These are phyloP conservation scores for Exserohilum turcica DNA, from an alignment of 2,329 filamentous ascomycete genomes.

Conservation along the genomic window DNA sequence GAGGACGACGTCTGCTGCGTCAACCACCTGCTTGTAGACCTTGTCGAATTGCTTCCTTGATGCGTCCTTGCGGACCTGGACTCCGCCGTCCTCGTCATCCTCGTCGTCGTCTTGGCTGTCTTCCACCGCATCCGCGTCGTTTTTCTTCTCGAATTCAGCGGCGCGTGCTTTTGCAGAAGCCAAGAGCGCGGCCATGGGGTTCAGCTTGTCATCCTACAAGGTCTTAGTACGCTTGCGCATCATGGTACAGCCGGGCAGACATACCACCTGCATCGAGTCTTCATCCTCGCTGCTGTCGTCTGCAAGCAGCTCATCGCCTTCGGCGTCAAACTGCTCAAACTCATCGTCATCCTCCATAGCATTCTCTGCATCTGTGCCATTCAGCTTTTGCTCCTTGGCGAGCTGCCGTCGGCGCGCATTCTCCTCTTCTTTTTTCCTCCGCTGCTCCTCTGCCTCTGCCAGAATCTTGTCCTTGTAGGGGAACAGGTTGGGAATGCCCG, in stretches of 20 bases:
- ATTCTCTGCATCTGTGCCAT: slow-evolving; percentile 44
- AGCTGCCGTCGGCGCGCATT: slow-evolving; percentile 69
- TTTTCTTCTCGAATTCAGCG: slow-evolving; percentile 71
- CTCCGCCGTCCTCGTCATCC: slow-evolving; percentile 44
- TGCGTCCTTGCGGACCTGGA: slow-evolving; percentile 56
- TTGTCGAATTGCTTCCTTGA: slow-evolving; percentile 92
- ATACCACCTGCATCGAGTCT: slow-evolving; percentile 61
- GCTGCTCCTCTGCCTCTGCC: slow-evolving; percentile 90
- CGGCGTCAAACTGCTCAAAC: slow-evolving; percentile 47
- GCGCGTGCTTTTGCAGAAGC: slow-evolving; percentile 82
- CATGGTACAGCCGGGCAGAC: slow-evolving; percentile 4
- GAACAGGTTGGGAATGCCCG: slow-evolving; percentile 95
- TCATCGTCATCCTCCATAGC: slow-evolving; percentile 47
- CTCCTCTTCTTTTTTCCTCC: slow-evolving; percentile 80
- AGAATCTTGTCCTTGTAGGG: slow-evolving; percentile 97
- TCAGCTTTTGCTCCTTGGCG: slow-evolving; percentile 56
- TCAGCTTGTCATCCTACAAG: slow-evolving; percentile 67
- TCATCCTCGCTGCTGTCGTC: slow-evolving; percentile 59
- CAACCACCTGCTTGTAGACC: slow-evolving; percentile 91
- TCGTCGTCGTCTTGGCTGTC: slow-evolving; percentile 62
- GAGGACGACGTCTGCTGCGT: slow-evolving; percentile 85
- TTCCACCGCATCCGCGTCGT: slow-evolving; percentile 62
- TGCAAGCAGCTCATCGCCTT: slow-evolving; percentile 60
- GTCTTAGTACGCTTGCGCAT: slow-evolving; percentile 9
- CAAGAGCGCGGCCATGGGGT: slow-evolving; percentile 90